Base-by-base conservation (phyloP, 179 eudicot genomes). In the Beta lomatogona region DNA sequence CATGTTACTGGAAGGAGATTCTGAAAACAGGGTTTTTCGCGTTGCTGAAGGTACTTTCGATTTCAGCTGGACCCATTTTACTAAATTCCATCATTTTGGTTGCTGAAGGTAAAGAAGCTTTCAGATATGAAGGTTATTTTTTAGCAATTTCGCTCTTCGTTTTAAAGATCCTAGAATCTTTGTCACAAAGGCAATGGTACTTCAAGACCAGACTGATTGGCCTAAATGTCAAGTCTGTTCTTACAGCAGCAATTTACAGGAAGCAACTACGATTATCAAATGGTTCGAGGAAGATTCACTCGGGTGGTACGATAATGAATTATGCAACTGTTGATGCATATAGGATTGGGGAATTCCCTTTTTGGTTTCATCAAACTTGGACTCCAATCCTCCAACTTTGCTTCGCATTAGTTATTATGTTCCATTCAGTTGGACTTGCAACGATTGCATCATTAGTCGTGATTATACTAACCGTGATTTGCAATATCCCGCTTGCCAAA, bases 61-160 rank as follows among this genome's bases (percentile, higher is more conserved):
- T 82, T 8, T 85, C 87, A 44, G 66, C 85, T 12, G 87, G 87
- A 55, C 87, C 87, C 3, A 53, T 85, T 48, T 75, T 85, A 22
- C 82, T 85, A 10, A 60, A 81, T 45, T 84, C 82, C 46, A 78
- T 85, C 80, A 85, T 85, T 2, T 46, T 59, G 55, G 85, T 85
- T 14, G 87, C 87, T 52, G 85, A 85, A 67, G 87, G 85, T 46
- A 82, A 73, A 48, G 45, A 53, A 53, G 60, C 13, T 52, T 73
- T 73, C 10, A 73, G 60, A 52, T 6, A 73, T 28, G 21, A 73
- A 52, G 60, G 76, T 73, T 54, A 15, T 53, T 16, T 53, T 12
- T 25, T 73, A 44, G 76, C 60, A 4, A 4, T 73, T 73, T 52
- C 45, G 22, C 61, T 73, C 60, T 73, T 73, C 44, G 10, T 73